Conservation (phyloP, 2,329 filamentous ascomycete genomes). For the Neospermospora avenae region DNA sequence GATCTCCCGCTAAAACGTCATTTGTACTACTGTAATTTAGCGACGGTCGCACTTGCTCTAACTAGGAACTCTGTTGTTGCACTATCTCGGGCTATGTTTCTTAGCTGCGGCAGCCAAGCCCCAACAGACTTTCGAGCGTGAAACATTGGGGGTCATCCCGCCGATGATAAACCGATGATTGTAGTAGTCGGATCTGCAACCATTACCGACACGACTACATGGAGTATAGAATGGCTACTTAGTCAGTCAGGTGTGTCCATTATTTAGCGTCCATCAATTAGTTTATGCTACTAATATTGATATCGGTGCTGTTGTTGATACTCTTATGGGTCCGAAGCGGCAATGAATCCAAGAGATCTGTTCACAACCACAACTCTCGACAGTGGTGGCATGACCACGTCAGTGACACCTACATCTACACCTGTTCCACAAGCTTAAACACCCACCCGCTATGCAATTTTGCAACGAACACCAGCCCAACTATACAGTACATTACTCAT, state of each 20-base stretch:
- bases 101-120: not conserved
- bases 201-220: too few relatives aligned
- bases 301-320: too few relatives aligned
- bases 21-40: not conserved
- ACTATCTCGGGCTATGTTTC: not conserved
- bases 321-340: not conserved
- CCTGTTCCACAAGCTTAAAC: slow-evolving; percentile 6
- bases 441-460: slow-evolving; percentile 13
- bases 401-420: not conserved
- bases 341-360: not conserved
- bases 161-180: not conserved
- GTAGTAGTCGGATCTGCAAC: not conserved
- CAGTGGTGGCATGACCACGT: not conserved
- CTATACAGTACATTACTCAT: slow-evolving; percentile 18
- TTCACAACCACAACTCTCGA: not conserved
- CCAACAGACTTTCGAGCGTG: not conserved
- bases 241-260: too few relatives aligned
- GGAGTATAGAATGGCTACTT: too few relatives aligned
- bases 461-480: too few relatives aligned
- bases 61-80: too few relatives aligned
- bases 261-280: too few relatives aligned
- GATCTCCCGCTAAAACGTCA: not conserved
- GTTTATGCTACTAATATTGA: too few relatives aligned
- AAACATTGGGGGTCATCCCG: not conserved
- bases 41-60: not conserved